Conservation (phyloP, 306 rosid genomes). For the Ammopiptanthus mongolicus region DNA sequence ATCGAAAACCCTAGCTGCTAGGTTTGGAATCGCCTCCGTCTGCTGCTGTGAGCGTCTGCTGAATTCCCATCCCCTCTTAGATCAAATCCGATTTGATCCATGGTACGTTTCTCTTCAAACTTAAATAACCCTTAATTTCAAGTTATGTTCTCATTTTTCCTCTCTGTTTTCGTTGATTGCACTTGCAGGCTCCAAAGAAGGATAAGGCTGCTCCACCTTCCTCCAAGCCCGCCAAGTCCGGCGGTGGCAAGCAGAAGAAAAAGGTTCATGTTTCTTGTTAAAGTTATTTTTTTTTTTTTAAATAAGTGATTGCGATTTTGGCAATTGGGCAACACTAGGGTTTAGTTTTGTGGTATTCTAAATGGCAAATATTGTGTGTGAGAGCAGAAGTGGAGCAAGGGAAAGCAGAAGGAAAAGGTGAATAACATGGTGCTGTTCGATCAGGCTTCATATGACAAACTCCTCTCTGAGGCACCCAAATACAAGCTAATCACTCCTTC, state of each 20-base stretch:
- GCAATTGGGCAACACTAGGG: neutral
- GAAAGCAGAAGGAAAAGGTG: constrained; percentile 87
- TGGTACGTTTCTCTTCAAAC: constrained; percentile 16
- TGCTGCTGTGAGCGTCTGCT: neutral
- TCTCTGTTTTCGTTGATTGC: neutral
- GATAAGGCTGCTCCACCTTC: constrained; percentile 75
- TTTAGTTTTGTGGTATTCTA: neutral
- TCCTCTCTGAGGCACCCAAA: constrained; percentile 66
- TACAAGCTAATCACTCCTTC: constrained; percentile 77
- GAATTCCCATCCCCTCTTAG: neutral
- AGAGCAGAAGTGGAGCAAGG: constrained; percentile 77
- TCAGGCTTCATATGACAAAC: constrained; percentile 60
- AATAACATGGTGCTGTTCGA: constrained; percentile 75
- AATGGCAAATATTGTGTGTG: neutral
- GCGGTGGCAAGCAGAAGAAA: constrained; percentile 85
- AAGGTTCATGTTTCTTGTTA: constrained; percentile 31
- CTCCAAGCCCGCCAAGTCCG: constrained; percentile 70
- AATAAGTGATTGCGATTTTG: neutral
- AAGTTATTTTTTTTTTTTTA: neutral
- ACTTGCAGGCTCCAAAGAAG: constrained; percentile 70
- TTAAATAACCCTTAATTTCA: too few relatives aligned
- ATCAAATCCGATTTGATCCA: neutral
- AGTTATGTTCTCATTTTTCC: neutral
- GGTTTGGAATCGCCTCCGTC: neutral
- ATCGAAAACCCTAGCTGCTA: constrained; percentile 22